Base-by-base conservation (phyloP, 148 eudicot genomes). In the Limonium bicolor region DNA sequence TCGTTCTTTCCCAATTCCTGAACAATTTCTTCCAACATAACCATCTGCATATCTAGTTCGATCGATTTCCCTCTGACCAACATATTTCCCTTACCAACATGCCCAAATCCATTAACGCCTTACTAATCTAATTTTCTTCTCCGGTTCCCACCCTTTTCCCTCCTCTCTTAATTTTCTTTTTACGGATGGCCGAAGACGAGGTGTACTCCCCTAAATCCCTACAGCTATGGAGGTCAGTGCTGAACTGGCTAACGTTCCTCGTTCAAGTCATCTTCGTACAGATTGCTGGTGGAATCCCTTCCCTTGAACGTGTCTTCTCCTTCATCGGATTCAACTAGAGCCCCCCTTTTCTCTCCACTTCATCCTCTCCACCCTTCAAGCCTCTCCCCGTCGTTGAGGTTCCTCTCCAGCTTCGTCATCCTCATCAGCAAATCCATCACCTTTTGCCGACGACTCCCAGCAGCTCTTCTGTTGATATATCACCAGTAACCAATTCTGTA, bases 251-350 rank as follows among this genome's bases (percentile, higher is more conserved):
- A 23, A 60, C 80, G 19, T 92, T n/a, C n/a, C n/a, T 92, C 55
- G 53, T 92, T 60, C 74, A 85, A 27, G 94, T 85, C 78, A 85
- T 92, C 78, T n/a, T 92, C 27, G 65, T 72, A 10, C 99, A 92
- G 80, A 78, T 92, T 59, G 51, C 84, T 12, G 58, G 77, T 5
- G 88, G 88, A 1, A 70, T 93, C 15, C 97, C 96, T 15, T 78
- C 87, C 25, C 17, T 78, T 7, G 63, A 66, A 20, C 82, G 78
- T 40, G 64, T 82, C 2, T 78, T 79, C 36, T 73, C 72, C 23
- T 76, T 27, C 50, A 49, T 80, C 27, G 86, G 86, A 16, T 41
- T 72, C 20, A 62, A 55, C n/a, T 70, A 55, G 7, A 38, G 59
- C 9, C 58, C 84, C 3, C 55, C 69, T 34, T 70, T 71, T 16